Base-by-base conservation (phyloP, 129 eudicot genomes). In the Cynara cardunculus region DNA sequence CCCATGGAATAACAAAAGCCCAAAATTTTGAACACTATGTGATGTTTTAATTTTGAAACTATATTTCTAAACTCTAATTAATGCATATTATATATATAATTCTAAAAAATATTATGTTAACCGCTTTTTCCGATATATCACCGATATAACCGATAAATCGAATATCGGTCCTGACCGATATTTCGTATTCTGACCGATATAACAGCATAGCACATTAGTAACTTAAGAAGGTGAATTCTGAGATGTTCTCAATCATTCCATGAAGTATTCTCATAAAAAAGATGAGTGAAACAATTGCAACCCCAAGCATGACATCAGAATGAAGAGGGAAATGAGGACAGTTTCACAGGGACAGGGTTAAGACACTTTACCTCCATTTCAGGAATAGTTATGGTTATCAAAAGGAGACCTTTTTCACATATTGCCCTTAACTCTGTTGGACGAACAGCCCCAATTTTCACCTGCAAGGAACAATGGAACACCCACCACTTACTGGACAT, bases 321-420 rank as follows among this genome's bases (percentile, higher is more conserved):
- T 37, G 62, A 46, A 72, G 14, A 31, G 74, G 37, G 77, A 74
- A 66, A 61, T 24, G 21, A 73, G 18, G 46, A 18, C 22, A 68
- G 25, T 69, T 76, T 11, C 26, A 24, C 22, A 59, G 65, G 34
- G 72, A 24, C 22, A 59, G 65, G 34, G 72, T 71, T 64, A 66
- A 87, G 25, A 44, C 30, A 66, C 13, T 46, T 64, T 88, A 96
- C 99, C 99, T 96, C 99, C 99, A 96, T 96, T 80, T 96, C 99
- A 77, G 99, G 99, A 74, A 96, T 85, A 31, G 99, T 96, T 19
- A 96, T 87, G 56, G 99, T 92, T 86, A 96, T 73, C 72, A 96
- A 82, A 82, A 92, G 97, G 75, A 96, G 97, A 83, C 99, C 97
- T 74, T 96, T 96, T 81, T 90, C 97, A 82, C 98, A 96, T 26